Conservation (phyloP, 257 asterid genomes). For the Henckelia pumila region DNA sequence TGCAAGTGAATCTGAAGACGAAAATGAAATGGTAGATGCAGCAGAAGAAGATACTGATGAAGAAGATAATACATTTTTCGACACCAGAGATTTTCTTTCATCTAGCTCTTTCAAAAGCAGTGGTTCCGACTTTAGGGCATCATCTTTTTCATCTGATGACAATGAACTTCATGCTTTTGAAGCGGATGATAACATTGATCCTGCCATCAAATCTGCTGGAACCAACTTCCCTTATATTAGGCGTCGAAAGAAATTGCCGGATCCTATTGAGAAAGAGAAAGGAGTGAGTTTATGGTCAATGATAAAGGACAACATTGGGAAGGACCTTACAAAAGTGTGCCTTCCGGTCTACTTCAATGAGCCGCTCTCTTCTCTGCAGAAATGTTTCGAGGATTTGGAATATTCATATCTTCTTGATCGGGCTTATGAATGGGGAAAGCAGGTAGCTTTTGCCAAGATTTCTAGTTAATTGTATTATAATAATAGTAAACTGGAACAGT, state of each 20-base stretch:
- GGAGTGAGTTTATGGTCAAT: constrained; percentile 98
- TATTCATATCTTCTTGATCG: constrained; percentile 92
- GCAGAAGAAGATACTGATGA: constrained; percentile 93
- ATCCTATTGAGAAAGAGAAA: constrained; percentile 86
- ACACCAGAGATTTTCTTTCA: constrained; percentile 87
- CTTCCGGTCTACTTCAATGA: constrained; percentile 98
- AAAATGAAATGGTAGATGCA: constrained; percentile 79
- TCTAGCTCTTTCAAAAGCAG: constrained; percentile 80
- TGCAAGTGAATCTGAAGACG: constrained; percentile 82
- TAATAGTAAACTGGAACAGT: not conserved
- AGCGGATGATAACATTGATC: constrained; percentile 63
- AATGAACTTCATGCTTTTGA: constrained; percentile 53
- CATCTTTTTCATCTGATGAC: constrained; percentile 81
- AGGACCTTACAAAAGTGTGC: constrained; percentile 95
- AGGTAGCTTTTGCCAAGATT: constrained; percentile 39
- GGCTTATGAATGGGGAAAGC: constrained; percentile 87
- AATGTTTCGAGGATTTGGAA: constrained; percentile 92
- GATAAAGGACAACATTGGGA: constrained; percentile 97
- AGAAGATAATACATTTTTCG: constrained; percentile 87
- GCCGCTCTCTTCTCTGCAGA: constrained; percentile 95
- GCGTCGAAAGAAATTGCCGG: constrained; percentile 88
- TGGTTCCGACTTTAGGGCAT: constrained; percentile 67
- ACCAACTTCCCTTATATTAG: constrained; percentile 67
- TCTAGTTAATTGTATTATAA: constrained; percentile 12
- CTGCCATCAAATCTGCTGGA: constrained; percentile 63